These are phyloP conservation scores for Bruguiera sexangula DNA, from an alignment of 345 rosid species.

Conservation along the genomic window DNA sequence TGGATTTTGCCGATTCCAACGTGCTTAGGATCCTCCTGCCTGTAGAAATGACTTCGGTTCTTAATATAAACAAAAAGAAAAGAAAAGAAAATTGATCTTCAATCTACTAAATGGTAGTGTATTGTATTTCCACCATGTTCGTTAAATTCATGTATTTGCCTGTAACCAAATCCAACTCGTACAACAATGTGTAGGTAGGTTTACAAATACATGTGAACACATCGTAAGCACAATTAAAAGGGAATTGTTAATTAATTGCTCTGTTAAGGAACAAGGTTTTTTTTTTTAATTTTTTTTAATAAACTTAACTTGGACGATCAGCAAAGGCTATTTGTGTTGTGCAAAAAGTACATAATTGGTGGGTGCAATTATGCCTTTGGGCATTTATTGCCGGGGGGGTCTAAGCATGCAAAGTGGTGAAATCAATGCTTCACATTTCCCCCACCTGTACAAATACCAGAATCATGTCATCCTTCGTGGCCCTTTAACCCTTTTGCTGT, in stretches of 20 bases:
- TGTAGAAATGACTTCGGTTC: too few relatives aligned
- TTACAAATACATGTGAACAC: slow-evolving; percentile 5
- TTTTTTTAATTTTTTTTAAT: too few relatives aligned
- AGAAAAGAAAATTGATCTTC: too few relatives aligned
- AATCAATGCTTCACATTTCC: slow-evolving; percentile 21
- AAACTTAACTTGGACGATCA: slow-evolving; percentile 36
- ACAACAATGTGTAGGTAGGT: slow-evolving; percentile 2
- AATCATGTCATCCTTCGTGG: slow-evolving; percentile 22
- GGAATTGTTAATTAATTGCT: neutral
- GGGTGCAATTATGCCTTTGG: slow-evolving; percentile 22
- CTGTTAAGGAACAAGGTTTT: neutral
- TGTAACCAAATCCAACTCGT: slow-evolving; percentile 19
- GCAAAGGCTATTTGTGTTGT: slow-evolving; percentile 28
- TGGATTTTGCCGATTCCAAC: too few relatives aligned
- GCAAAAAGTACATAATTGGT: neutral
- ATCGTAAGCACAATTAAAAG: neutral
- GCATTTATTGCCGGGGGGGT: slow-evolving; percentile 15
- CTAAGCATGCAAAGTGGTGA: slow-evolving; percentile 23
- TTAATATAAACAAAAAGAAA: too few relatives aligned
- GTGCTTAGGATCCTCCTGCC: too few relatives aligned
- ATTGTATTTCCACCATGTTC: neutral
- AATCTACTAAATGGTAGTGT: too few relatives aligned
- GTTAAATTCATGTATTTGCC: too few relatives aligned
- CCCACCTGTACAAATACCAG: slow-evolving; percentile 12
- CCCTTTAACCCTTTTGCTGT: neutral